These are phyloP conservation scores for Pseudocercospora cruenta DNA, from an alignment of 2,329 filamentous ascomycete genomes.

Conservation along the genomic window DNA sequence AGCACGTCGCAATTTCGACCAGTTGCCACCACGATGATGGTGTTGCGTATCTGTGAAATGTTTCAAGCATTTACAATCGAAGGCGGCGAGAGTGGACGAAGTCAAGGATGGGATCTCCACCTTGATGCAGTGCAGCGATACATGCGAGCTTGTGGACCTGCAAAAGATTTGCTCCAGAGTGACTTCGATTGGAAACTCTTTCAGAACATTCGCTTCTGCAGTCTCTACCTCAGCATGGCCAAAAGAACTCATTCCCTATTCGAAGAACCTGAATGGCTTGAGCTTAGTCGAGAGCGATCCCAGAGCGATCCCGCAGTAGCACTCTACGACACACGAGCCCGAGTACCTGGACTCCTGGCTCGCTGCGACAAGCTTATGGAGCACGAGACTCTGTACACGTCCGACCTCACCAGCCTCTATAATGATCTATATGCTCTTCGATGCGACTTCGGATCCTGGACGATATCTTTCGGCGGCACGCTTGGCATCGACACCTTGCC, in stretches of 20 bases:
- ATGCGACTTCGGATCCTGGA: background rate
- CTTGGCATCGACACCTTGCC: background rate
- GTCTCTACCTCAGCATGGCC: conserved; percentile 1
- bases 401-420: background rate
- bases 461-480: background rate
- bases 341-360: background rate
- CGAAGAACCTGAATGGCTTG: background rate
- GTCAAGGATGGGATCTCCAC: background rate
- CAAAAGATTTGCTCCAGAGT: conserved; percentile 2
- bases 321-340: background rate
- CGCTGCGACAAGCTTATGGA: background rate
- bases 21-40: background rate
- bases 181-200: conserved; percentile 12
- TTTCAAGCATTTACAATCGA: conserved; percentile 1
- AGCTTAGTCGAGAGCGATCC: background rate
- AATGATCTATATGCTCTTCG: background rate
- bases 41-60: conserved; percentile 6
- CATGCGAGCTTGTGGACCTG: conserved; percentile 4
- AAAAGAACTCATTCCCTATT: background rate
- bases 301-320: background rate
- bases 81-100: background rate
- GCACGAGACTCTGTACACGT: background rate
- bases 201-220: conserved; percentile 4
- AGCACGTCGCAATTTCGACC: background rate
- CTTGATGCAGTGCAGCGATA: conserved; percentile 10